Evolutionary conservation across 2,329 filamentous ascomycete species (phyloP).

Genomic region (Stylonectria norvegica): DNA sequence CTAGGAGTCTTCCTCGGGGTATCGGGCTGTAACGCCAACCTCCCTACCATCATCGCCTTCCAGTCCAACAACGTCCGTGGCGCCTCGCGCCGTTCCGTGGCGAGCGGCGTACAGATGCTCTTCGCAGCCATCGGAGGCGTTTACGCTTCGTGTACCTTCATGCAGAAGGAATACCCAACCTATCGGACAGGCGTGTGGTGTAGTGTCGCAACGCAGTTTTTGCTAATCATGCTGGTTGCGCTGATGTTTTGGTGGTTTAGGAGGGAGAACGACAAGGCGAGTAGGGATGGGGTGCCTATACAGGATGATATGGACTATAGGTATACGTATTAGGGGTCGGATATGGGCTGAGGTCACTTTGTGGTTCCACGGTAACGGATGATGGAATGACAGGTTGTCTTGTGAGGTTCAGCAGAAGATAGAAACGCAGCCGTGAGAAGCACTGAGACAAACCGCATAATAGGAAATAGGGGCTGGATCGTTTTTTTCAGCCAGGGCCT

Average conservation of each 20-base stretch:
- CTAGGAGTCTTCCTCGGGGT: slow-evolving; percentile 16
- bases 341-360: too few relatives aligned
- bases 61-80: slow-evolving; percentile 32
- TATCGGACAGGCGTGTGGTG: slow-evolving; percentile 30
- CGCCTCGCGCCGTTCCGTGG: slow-evolving; percentile 27
- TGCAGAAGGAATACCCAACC: slow-evolving; percentile 28
- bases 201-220: slow-evolving; percentile 20
- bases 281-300: slow-evolving; percentile 9
- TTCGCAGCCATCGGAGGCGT: slow-evolving; percentile 32
- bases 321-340: slow-evolving; percentile 8
- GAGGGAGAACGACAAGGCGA: slow-evolving; percentile 12
- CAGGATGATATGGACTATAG: slow-evolving; percentile 14
- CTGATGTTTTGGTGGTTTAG: slow-evolving; percentile 13
- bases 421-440: too few relatives aligned
- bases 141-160: slow-evolving; percentile 30
- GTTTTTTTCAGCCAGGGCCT: too few relatives aligned
- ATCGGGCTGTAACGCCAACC: slow-evolving; percentile 12
- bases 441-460: too few relatives aligned
- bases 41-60: slow-evolving; percentile 16
- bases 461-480: too few relatives aligned
- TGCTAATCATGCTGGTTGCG: slow-evolving; percentile 8
- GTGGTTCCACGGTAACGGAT: too few relatives aligned
- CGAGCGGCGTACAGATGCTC: slow-evolving; percentile 29
- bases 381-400: too few relatives aligned
- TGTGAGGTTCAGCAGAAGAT: too few relatives aligned